These are phyloP conservation scores for Mrakiaceae sp. DNA, from an alignment of 1,284 basidiomycete genomes.

Conservation along the genomic window DNA sequence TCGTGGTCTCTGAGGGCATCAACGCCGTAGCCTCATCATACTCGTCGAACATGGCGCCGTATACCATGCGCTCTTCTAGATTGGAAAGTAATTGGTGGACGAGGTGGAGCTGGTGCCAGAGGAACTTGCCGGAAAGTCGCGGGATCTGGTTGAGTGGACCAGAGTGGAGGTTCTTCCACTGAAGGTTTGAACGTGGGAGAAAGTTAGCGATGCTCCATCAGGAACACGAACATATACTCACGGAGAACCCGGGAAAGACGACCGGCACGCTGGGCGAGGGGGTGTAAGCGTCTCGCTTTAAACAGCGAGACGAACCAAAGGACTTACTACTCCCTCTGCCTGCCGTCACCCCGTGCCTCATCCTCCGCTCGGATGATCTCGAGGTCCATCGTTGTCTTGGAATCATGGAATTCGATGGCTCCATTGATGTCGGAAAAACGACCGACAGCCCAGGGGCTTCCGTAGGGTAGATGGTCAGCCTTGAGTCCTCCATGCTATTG, in stretches of 20 bases:
- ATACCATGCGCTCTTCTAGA: constrained; percentile 15
- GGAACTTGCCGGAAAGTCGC: constrained; percentile 16
- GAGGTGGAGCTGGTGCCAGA: constrained; percentile 20
- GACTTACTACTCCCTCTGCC: constrained; percentile 5
- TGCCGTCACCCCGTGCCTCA: background rate
- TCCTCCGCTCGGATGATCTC: constrained; percentile 11
- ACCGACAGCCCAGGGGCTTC: constrained; percentile 21
- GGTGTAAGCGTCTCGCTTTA: background rate
- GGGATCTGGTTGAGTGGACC: constrained; percentile 22
- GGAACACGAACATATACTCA: constrained; percentile 3
- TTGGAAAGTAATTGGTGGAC: background rate
- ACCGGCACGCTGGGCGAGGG: constrained; percentile 16
- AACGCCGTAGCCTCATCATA: constrained; percentile 22
- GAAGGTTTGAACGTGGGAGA: constrained; percentile 10
- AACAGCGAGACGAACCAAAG: background rate
- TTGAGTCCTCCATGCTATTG: background rate
- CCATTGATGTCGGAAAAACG: constrained; percentile 16
- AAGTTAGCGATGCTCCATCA: background rate
- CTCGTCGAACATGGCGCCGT: constrained; percentile 20
- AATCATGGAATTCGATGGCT: constrained; percentile 15
- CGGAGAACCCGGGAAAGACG: constrained; percentile 18
- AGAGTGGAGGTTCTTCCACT: constrained; percentile 19
- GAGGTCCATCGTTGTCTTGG: constrained; percentile 18
- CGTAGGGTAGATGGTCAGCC: no score
- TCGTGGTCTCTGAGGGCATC: constrained; percentile 17